Percentiles rank a stretch among this genome's conserved stretches.
Evolutionary conservation across 2,329 filamentous ascomycete species (phyloP).

Genomic region (Lecanicillium sp.): DNA sequence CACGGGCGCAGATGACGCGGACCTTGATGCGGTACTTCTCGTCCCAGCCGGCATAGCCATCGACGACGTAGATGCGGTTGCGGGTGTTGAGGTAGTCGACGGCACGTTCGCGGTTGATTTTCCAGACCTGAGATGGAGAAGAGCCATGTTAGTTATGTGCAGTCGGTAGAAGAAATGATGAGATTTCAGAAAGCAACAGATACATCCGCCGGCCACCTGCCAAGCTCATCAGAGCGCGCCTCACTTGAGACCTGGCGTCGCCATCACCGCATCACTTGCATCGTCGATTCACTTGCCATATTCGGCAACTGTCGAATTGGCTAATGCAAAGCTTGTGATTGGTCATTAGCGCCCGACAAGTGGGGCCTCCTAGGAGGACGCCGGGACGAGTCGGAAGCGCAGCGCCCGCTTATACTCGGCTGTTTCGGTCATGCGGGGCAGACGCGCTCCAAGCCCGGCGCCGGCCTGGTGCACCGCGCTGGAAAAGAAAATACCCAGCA

Average conservation of each 20-base stretch:
- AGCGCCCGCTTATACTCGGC: constrained; percentile 10
- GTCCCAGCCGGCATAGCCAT: constrained; percentile 97
- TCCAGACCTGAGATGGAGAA: constrained; percentile 76
- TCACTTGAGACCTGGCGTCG: no score
- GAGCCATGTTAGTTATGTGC: constrained; percentile 22
- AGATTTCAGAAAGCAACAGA: neutral
- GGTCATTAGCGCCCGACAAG: no score
- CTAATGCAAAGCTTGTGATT: constrained; percentile 6
- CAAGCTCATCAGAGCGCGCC: neutral
- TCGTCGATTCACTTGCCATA: neutral
- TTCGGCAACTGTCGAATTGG: constrained; percentile 4
- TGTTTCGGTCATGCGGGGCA: constrained; percentile 8
- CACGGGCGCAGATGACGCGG: constrained; percentile 94
- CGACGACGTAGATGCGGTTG: constrained; percentile 96
- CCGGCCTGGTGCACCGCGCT: no score
- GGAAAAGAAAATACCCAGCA: neutral
- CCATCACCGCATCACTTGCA: no score
- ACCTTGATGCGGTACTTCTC: constrained; percentile 97
- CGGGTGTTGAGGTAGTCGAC: constrained; percentile 99
- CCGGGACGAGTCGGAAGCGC: constrained; percentile 9
- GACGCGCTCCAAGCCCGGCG: constrained; percentile 1
- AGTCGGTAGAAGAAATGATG: neutral
- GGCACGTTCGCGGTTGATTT: constrained; percentile 97
- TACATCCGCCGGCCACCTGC: no score
- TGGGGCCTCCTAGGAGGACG: no score